Evolutionary conservation across 2,329 filamentous ascomycete genomes (phyloP), one percentile per base, ranked within the genome.

Genomic region (Ramichloridium luteum): DNA sequence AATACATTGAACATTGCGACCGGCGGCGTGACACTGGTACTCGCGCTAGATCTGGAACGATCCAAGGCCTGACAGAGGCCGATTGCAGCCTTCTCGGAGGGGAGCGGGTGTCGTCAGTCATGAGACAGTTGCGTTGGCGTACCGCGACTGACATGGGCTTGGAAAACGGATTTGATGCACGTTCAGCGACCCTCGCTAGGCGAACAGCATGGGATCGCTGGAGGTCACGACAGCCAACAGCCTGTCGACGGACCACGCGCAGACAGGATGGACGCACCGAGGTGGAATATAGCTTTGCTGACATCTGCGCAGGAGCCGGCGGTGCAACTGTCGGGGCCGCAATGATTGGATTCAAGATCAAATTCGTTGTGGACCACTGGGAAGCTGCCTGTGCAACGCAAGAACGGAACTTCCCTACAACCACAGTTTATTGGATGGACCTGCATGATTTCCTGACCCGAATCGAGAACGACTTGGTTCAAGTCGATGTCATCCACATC

Each of bases 241-340:
- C n/a, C n/a, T n/a, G n/a, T n/a, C 20, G 8, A 8, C 20, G 20
- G 8, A 23, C 8, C 20, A n/a, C 8, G 20, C 8, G 20, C 8
- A 23, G n/a, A 23, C 20, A 23, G n/a, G n/a, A n/a, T n/a, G n/a
- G n/a, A n/a, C n/a, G n/a, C n/a, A n/a, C n/a, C n/a, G n/a, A n/a
- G n/a, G n/a, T n/a, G n/a, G n/a, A n/a, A n/a, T 23, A 23, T n/a
- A 23, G 8, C 20, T 23, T 8, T 8, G 20, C 20, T 23, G 83
- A 90, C 47, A 65, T 70, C 0, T 90, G 82, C 40, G 79, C 72
- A 18, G 80, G 82, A 1, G 78, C 70, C 2, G 81, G 83, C 0
- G 82, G 82, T 4, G 70, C 72, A 1, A 80, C 79, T 0, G 59
- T 68, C 2, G 82, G 79, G 0, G 79, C 79, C 0, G 35, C 49